A percentile compares a stretch with the other conserved stretches of the same genome.
phyloP scores from a whole-genome alignment of 1,139 yeast species.

The Zygosaccharomyces pseudobailii region DNA sequence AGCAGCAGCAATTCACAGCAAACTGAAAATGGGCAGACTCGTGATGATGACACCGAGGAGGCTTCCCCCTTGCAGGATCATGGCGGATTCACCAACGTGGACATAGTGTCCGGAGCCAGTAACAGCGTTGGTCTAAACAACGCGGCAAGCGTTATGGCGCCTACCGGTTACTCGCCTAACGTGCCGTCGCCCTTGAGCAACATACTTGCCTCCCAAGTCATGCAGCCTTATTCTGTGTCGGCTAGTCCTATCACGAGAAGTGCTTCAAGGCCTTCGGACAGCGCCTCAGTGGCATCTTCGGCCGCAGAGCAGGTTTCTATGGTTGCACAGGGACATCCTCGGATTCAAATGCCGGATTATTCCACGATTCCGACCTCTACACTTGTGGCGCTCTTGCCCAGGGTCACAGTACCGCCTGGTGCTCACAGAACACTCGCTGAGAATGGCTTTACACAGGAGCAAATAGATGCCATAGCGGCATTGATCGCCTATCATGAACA shows the following conservation, averaged over 20 bases:
- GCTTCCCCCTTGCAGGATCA: conserved; percentile 23
- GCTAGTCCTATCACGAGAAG: conserved; percentile 8
- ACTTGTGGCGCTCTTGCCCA: conserved; percentile 42
- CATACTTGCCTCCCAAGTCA: conserved; percentile 10
- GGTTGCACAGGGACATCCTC: conserved; percentile 9
- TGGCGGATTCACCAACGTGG: conserved; percentile 29
- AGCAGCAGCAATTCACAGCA: conserved; percentile 1
- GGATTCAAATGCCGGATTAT: conserved; percentile 31
- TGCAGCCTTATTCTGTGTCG: conserved; percentile 12
- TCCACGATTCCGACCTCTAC: conserved; percentile 31
- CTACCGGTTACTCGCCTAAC: conserved; percentile 14
- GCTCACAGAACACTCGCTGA: conserved; percentile 57
- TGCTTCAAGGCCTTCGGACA: conserved; percentile 2
- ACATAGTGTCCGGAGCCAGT: conserved; percentile 13
- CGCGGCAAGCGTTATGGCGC: conserved; percentile 5
- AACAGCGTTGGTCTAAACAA: conserved; percentile 1
- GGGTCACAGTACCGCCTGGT: conserved; percentile 66
- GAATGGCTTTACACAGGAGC: conserved; percentile 62
- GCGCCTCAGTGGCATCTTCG: not conserved
- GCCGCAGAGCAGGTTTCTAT: conserved; percentile 1
- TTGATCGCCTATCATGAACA: conserved; percentile 64
- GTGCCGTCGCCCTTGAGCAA: conserved; percentile 25
- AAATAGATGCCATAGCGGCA: conserved; percentile 67
- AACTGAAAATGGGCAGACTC: not conserved
- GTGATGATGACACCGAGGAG: not conserved